These are phyloP conservation scores for Sporothrix variecibatus DNA, from an alignment of 2,329 filamentous ascomycete genomes.

Conservation along the genomic window DNA sequence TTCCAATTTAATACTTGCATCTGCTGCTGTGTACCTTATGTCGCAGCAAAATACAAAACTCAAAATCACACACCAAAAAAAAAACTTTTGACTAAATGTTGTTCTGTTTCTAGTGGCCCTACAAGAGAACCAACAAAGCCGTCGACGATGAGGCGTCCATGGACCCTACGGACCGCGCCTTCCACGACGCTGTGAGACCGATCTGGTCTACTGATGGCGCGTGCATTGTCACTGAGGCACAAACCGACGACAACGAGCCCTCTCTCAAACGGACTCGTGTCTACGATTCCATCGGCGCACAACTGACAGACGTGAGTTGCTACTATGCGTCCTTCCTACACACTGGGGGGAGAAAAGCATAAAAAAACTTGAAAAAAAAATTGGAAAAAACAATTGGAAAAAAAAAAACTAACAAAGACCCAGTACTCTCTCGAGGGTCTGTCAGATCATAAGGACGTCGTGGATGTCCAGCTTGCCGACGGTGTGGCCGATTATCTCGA, in stretches of 20 bases:
- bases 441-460: conserved; percentile 54
- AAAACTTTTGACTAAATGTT: conserved; percentile 48
- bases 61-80: conserved; percentile 15
- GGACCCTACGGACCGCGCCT: conserved; percentile 64
- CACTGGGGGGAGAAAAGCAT: background rate
- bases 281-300: conserved; percentile 10
- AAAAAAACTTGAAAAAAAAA: background rate
- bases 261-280: conserved; percentile 32
- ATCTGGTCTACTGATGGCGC: conserved; percentile 76
- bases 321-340: background rate
- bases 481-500: conserved; percentile 60
- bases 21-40: conserved; percentile 36
- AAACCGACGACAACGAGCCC: conserved; percentile 26
- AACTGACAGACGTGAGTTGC: conserved; percentile 21
- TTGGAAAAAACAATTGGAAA: background rate
- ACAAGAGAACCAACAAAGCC: conserved; percentile 75
- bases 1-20: conserved; percentile 31
- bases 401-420: conserved; percentile 21
- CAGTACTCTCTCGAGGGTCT: conserved; percentile 40
- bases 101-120: conserved; percentile 71
- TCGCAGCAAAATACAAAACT: conserved; percentile 29
- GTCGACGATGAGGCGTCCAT: conserved; percentile 63
- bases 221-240: conserved; percentile 42
- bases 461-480: conserved; percentile 55
- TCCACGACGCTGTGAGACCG: conserved; percentile 74